Percentiles rank a stretch among this genome's conserved stretches.
Conservation (phyloP, 208 protist genomes). For the Crithidia bombi region DNA sequence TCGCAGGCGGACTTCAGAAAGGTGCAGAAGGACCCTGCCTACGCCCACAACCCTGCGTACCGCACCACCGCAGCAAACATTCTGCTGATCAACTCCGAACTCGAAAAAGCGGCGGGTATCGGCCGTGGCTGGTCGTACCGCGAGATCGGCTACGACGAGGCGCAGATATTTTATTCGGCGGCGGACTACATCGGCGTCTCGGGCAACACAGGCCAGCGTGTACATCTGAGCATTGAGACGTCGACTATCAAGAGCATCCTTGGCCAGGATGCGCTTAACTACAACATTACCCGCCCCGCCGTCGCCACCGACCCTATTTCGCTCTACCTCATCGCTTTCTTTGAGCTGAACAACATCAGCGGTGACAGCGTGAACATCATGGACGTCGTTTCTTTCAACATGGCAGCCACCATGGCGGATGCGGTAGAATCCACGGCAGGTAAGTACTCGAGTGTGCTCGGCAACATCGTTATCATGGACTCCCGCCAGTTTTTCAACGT, state of each 20-base stretch:
- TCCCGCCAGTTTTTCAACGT: conserved; percentile 40
- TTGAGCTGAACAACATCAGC: conserved; percentile 55
- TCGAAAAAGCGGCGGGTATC: conserved; percentile 71
- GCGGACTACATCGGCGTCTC: conserved; percentile 64
- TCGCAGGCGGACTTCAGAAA: conserved; percentile 19
- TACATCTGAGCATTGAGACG: conserved; percentile 48
- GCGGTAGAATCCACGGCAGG: conserved; percentile 61
- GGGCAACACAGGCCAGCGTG: conserved; percentile 64
- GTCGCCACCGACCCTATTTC: conserved; percentile 24
- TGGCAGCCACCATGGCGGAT: conserved; percentile 71
- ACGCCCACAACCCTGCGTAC: not conserved
- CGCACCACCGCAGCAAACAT: conserved; percentile 43
- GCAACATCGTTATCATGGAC: conserved; percentile 93
- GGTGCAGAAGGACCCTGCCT: not conserved
- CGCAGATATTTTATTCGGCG: conserved; percentile 73
- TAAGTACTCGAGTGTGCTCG: conserved; percentile 92
- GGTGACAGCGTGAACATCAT: conserved; percentile 42
- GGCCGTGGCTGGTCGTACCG: conserved; percentile 87
- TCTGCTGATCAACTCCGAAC: conserved; percentile 73
- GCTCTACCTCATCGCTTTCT: conserved; percentile 40
- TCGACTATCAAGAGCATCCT: conserved; percentile 7
- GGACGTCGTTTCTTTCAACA: conserved; percentile 19
- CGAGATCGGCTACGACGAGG: conserved; percentile 78
- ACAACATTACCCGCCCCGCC: conserved; percentile 37
- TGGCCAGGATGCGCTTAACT: not conserved